Base-by-base conservation (phyloP, 192 early-diverging fungal genomes). In the Rhizophagus clarus region DNA sequence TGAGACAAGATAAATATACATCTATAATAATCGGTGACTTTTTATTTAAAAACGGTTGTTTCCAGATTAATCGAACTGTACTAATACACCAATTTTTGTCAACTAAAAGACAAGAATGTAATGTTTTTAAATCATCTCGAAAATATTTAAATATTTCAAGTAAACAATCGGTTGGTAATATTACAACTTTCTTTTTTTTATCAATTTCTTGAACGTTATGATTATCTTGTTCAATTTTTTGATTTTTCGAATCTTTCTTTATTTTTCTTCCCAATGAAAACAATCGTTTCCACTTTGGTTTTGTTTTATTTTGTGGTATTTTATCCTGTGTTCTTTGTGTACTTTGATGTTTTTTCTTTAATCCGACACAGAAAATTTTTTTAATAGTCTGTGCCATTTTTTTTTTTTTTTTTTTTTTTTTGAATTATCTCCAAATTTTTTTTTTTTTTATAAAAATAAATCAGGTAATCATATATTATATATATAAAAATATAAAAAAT, bases 121-220 rank as follows among this genome's bases (percentile, higher is more conserved):
- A 69, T 5, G 67, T 37, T 22, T 5, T 32, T 37, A n/a, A n/a
- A 69, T 69, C 67, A 40, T 37, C 34, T 42, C 22, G 34, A 20
- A 69, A 9, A 69, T 69, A 69, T 37, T 29, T 37, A 40, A 40
- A 40, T 69, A 69, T 34, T 69, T 69, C 67, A 40, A 37, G 29
- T 22, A 69, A 69, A 69, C 29, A 37, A 34, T 69, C 67, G 0
- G 20, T 69, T 20, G 67, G 67, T 15, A 69, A 20, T 40, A 17
- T 56, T 56, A 56, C 1, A 51, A 4, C 17, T 51, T 51, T 15
- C 4, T 17, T 4, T 56, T 4, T 22, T 4, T 34, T 5, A n/a
- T n/a, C n/a, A n/a, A n/a, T 14, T 14, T 10, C 6, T 49, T 12
- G 47, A 49, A 49, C 14, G 3, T 49, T 49, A n/a, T n/a, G n/a